Evolutionary conservation across 257 asterid genomes (phyloP).

Genomic region (Verbena officinalis): DNA sequence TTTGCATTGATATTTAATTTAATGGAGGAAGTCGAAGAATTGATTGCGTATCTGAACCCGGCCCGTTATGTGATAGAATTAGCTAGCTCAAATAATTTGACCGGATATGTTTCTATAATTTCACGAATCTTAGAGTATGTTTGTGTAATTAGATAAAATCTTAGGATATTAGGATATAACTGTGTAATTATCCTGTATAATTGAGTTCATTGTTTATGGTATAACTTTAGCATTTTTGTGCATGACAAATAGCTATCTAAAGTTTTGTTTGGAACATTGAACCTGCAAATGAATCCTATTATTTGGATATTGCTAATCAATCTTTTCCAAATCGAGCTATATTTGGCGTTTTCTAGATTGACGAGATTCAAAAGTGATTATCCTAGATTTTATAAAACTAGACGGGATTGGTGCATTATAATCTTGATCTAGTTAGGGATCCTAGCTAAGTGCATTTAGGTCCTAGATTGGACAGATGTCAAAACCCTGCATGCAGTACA

Average conservation of each 20-base stretch:
- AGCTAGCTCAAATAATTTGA: too few relatives aligned
- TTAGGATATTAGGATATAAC: too few relatives aligned
- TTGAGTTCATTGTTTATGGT: too few relatives aligned
- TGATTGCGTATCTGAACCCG: too few relatives aligned
- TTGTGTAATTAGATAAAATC: too few relatives aligned
- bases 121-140: too few relatives aligned
- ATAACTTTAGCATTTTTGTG: background rate
- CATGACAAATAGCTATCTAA: background rate
- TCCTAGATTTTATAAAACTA: background rate
- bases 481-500: background rate
- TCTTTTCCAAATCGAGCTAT: slow-evolving; percentile 17
- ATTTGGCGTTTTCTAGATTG: slow-evolving; percentile 17
- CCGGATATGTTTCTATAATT: too few relatives aligned
- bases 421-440: too few relatives aligned
- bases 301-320: slow-evolving; percentile 8
- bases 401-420: too few relatives aligned
- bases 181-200: too few relatives aligned
- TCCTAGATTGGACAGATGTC: slow-evolving; percentile 17
- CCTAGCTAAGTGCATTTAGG: slow-evolving; percentile 6
- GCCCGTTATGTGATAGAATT: too few relatives aligned
- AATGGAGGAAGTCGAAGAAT: slow-evolving; percentile 40
- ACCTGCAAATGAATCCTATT: background rate
- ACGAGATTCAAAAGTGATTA: slow-evolving; percentile 18
- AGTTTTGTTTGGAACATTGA: slow-evolving; percentile 6
- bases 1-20: background rate